These are phyloP conservation scores for Cadophora gregata DNA, from an alignment of 2,329 filamentous ascomycete genomes.

Conservation along the genomic window DNA sequence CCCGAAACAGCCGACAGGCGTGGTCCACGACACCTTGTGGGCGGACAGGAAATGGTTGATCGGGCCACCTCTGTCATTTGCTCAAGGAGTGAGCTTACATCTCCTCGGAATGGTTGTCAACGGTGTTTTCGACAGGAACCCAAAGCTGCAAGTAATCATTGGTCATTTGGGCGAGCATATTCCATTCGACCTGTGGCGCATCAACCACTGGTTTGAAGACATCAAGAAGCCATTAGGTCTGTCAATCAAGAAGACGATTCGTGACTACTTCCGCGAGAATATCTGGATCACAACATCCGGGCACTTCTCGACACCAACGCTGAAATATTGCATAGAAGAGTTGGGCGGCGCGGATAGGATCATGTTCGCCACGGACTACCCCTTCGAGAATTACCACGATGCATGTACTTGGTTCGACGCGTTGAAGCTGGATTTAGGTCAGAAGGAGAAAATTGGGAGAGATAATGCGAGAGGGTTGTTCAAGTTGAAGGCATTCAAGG, in stretches of 20 bases:
- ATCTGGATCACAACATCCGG: conserved; percentile 63
- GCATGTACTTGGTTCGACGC: conserved; percentile 50
- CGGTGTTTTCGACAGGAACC: conserved; percentile 56
- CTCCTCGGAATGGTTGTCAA: conserved; percentile 57
- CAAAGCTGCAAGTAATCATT: conserved; percentile 53
- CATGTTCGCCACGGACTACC: conserved; percentile 60
- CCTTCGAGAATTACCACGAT: conserved; percentile 54
- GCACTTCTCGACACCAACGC: conserved; percentile 59
- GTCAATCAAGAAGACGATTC: conserved; percentile 50
- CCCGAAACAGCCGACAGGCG: conserved; percentile 60
- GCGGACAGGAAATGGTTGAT: conserved; percentile 64
- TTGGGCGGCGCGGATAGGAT: conserved; percentile 55
- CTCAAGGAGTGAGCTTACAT: conserved; percentile 64
- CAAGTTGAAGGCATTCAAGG: conserved; percentile 39
- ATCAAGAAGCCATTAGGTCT: conserved; percentile 50
- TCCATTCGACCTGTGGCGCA: conserved; percentile 56
- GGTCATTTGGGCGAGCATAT: conserved; percentile 57
- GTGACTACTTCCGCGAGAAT: conserved; percentile 60
- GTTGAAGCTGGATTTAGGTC: conserved; percentile 17
- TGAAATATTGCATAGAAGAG: conserved; percentile 56
- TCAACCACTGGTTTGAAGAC: conserved; percentile 62
- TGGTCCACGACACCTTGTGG: conserved; percentile 63
- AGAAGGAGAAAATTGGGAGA: conserved; percentile 47
- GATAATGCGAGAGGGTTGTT: conserved; percentile 54
- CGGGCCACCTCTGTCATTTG: conserved; percentile 62